These are phyloP conservation scores for Lepidium campestre DNA, from an alignment of 441 rosid species.

Conservation along the genomic window DNA sequence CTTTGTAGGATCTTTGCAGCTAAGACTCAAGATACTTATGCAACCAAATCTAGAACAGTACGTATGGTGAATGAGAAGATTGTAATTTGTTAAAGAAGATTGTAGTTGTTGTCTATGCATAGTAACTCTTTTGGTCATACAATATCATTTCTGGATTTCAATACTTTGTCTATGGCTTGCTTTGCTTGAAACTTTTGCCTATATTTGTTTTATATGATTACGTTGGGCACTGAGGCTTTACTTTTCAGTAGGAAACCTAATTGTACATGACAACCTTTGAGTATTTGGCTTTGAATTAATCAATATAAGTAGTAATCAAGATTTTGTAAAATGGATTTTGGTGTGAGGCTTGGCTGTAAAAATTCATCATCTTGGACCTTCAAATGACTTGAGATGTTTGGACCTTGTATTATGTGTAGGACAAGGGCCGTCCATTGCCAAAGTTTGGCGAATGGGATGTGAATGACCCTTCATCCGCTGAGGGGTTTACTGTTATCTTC, in stretches of 20 bases:
- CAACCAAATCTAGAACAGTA: background rate
- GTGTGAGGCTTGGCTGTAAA: background rate
- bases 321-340: background rate
- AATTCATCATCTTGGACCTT: background rate
- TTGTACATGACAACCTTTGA: background rate
- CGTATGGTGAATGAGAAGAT: background rate
- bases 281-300: background rate
- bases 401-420: slow-evolving; percentile 32
- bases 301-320: background rate
- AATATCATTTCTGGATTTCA: background rate
- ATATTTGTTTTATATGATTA: background rate
- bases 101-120: background rate
- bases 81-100: background rate
- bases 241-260: background rate
- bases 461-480: slow-evolving; percentile 82
- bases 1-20: background rate
- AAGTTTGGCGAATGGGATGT: slow-evolving; percentile 97
- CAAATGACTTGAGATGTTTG: background rate
- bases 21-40: background rate
- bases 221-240: background rate
- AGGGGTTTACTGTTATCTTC: slow-evolving; percentile 87
- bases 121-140: too few relatives aligned
- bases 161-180: background rate
- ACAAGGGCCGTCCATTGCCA: slow-evolving; percentile 77
- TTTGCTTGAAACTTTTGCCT: background rate